A percentile compares a stretch with the other conserved stretches of the same genome.
phyloP scores from a whole-genome alignment of 78 protist genomes.

The Chrysochromulina parva region DNA sequence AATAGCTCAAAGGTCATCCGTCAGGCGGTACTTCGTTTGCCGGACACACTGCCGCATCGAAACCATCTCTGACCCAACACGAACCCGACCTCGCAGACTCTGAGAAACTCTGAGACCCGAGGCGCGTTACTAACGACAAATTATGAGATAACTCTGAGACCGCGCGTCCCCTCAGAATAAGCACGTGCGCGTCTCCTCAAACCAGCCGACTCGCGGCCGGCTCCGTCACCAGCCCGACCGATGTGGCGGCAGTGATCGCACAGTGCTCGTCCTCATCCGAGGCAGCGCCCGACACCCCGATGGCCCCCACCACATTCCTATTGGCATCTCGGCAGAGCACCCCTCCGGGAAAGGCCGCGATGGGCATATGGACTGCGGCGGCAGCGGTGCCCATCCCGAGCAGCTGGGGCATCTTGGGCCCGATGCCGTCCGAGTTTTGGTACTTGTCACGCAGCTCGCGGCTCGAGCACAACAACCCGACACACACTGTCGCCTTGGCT shows the following conservation, averaged over 20 bases:
- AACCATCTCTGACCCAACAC: too few relatives aligned
- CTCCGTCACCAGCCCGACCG: not conserved
- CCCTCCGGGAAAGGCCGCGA: not conserved
- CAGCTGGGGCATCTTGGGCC: not conserved
- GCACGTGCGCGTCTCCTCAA: too few relatives aligned
- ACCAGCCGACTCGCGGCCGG: not conserved
- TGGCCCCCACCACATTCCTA: not conserved
- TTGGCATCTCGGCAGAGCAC: not conserved
- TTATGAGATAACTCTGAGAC: too few relatives aligned
- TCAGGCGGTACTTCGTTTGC: too few relatives aligned
- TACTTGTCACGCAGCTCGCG: not conserved
- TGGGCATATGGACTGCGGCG: not conserved
- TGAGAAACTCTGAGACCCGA: too few relatives aligned
- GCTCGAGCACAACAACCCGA: not conserved
- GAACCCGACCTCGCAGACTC: too few relatives aligned
- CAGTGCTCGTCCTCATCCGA: not conserved
- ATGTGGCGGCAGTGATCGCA: not conserved
- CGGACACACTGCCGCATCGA: too few relatives aligned
- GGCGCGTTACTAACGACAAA: too few relatives aligned
- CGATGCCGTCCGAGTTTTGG: not conserved
- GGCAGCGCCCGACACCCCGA: not conserved
- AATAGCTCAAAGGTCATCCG: too few relatives aligned
- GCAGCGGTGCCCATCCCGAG: not conserved
- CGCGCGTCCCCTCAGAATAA: too few relatives aligned
- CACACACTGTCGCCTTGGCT: not conserved